Evolutionary conservation across 2,329 filamentous ascomycete genomes (phyloP).

Genomic region (Onygenales sp.): DNA sequence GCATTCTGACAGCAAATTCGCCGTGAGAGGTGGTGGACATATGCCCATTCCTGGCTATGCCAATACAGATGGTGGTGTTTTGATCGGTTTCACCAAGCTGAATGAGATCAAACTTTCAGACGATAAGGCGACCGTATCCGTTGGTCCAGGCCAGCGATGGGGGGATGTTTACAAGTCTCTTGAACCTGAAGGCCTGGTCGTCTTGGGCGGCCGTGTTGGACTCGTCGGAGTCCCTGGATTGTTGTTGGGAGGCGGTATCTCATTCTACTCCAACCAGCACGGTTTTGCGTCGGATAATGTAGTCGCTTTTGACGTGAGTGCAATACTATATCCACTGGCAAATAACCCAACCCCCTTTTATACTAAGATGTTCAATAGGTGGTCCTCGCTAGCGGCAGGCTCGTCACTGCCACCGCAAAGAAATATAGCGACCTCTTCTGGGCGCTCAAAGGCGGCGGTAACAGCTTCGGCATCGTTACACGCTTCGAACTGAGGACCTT

Average conservation of each 20-base stretch:
- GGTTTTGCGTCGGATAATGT: constrained; percentile 28
- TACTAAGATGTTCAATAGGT: not conserved
- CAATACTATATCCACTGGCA: not conserved
- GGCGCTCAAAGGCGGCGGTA: constrained; percentile 27
- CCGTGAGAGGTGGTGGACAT: constrained; percentile 2
- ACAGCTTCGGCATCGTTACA: constrained; percentile 26
- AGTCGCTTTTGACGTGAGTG: constrained; percentile 20
- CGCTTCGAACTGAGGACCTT: constrained; percentile 13
- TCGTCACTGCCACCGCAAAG: constrained; percentile 16
- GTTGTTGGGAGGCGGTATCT: constrained; percentile 25
- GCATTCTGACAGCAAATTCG: constrained; percentile 21
- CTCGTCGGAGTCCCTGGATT: constrained; percentile 28
- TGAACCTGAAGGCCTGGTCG: constrained; percentile 20
- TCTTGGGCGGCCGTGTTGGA: constrained; percentile 24
- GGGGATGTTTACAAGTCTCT: constrained; percentile 22
- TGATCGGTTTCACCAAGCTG: constrained; percentile 18
- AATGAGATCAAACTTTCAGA: constrained; percentile 15
- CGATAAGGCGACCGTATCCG: constrained; percentile 17
- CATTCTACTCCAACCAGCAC: constrained; percentile 22
- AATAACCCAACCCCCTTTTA: not conserved
- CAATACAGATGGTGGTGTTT: constrained; percentile 16
- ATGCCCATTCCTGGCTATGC: constrained; percentile 1
- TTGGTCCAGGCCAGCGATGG: constrained; percentile 27
- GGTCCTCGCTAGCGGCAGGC: constrained; percentile 21
- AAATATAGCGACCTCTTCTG: constrained; percentile 24